Conservation (phyloP, 2,329 filamentous ascomycete species). For the Colletotrichum ledebouriae region DNA sequence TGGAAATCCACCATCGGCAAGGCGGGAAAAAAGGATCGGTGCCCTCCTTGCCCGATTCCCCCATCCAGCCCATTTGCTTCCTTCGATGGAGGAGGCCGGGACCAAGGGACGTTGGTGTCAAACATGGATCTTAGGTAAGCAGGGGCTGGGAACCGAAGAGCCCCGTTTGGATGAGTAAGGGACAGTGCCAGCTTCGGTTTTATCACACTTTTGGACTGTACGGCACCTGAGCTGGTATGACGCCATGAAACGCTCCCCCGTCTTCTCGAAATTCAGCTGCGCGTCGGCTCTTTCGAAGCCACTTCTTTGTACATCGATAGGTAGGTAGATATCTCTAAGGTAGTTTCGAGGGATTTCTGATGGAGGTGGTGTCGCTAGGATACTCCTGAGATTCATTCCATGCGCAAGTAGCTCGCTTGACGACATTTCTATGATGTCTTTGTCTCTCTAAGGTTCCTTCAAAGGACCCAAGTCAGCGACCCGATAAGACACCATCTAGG, state of each 20-base stretch:
- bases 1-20: constrained; percentile 27
- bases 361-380: background rate
- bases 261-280: background rate
- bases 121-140: constrained; percentile 33
- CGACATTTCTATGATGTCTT: no score
- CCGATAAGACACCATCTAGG: constrained; percentile 7
- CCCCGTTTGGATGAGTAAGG: constrained; percentile 10
- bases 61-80: constrained; percentile 34
- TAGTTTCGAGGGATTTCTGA: background rate
- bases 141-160: constrained; percentile 12
- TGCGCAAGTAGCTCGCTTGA: no score
- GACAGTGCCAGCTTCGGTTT: background rate
- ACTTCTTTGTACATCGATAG: background rate
- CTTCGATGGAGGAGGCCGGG: constrained; percentile 39
- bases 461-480: background rate
- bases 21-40: constrained; percentile 36
- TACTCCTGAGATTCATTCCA: background rate
- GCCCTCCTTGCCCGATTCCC: constrained; percentile 34
- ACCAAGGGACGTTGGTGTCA: constrained; percentile 35
- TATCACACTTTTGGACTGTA: background rate
- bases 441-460: background rate
- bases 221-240: background rate
- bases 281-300: background rate
- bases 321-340: background rate
- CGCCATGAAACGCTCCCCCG: background rate